Percentiles rank a stretch among this genome's conserved stretches.
These are phyloP conservation scores for Cordyceps fumosorosea DNA, from an alignment of 2,329 filamentous ascomycete genomes.

Conservation along the genomic window DNA sequence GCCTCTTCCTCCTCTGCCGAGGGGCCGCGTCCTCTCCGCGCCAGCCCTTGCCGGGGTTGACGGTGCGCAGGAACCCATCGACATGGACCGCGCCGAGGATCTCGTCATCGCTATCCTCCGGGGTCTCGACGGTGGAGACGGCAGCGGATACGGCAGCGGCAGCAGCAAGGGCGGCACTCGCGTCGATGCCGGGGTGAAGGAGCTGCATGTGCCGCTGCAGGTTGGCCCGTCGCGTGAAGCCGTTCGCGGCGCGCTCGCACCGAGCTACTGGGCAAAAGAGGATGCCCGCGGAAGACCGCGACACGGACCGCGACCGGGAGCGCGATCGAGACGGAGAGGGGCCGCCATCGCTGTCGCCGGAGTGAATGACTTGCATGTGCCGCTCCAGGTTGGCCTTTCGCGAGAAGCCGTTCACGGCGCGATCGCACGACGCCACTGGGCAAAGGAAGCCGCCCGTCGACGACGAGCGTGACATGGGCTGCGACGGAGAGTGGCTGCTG, in stretches of 20 bases:
- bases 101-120: slow-evolving; percentile 41
- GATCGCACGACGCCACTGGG: slow-evolving; percentile 30
- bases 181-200: slow-evolving; percentile 32
- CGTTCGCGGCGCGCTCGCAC: slow-evolving; percentile 30
- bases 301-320: slow-evolving; percentile 19
- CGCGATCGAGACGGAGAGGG: slow-evolving; percentile 5
- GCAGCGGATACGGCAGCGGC: background rate
- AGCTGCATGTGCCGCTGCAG: slow-evolving; percentile 32
- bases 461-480: slow-evolving; percentile 22
- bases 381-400: slow-evolving; percentile 30
- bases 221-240: slow-evolving; percentile 31
- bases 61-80: slow-evolving; percentile 58
- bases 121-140: background rate
- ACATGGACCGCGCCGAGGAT: slow-evolving; percentile 58
- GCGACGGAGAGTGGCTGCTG: slow-evolving; percentile 16
- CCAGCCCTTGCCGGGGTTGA: slow-evolving; percentile 45
- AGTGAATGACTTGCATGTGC: slow-evolving; percentile 34
- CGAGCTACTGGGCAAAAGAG: slow-evolving; percentile 31
- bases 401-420: slow-evolving; percentile 30
- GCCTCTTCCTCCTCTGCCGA: slow-evolving; percentile 20
- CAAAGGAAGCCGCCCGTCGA: slow-evolving; percentile 31
- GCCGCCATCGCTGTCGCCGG: slow-evolving; percentile 23
- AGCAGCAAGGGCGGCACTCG: background rate
- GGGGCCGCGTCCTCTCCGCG: slow-evolving; percentile 27
- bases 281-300: slow-evolving; percentile 26